Evolutionary conservation across 495 filamentous ascomycete species (phyloP), one percentile per base, ranked within the genome.

Genomic region (Hypoxylon perforatum): DNA sequence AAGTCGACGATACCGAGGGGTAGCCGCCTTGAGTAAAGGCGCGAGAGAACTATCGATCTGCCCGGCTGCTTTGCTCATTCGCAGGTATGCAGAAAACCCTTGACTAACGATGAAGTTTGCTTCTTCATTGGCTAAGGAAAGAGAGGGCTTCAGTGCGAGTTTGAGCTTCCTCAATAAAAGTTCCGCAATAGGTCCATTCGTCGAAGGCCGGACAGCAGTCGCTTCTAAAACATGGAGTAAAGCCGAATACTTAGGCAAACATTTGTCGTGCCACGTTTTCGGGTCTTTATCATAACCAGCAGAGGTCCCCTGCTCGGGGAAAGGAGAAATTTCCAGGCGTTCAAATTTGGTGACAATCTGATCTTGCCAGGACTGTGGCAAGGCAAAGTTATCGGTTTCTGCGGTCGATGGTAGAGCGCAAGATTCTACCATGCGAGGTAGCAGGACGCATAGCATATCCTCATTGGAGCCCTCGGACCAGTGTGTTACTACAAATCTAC

Each of bases 321-420:
- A 86, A 2, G 84, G 84, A 3, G 81, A 84, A 15, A 82, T 72
- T 54, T 84, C 83, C 14, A 87, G 71, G 18, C 75, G 78, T 47
- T 86, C 85, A 56, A 93, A 87, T 33, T 85, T 86, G 62, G 83
- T 84, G 42, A 87, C 81, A 63, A 92, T 90, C 42, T 87, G 85
- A 65, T 86, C 80, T 69, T 91, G 90, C 86, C 89, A 91, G 1
- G 85, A 84, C 60, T 85, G 82, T 14, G 91, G 89, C 19, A 90
- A 85, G 4, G 78, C 74, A 55, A 89, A 82, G 46, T 80, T 80
- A 6, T 89, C 87, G 51, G 85, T 79, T 15, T 82, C 85, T 1
- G 83, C 73, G 25, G 64, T 51, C 36, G 67, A 60, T 0, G 81
- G 78, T 18, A 88, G 69, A 7, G 80, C 84, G 4, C 83, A 84